Percentiles rank a stretch among this genome's conserved stretches.
Conservation (phyloP, 2,329 filamentous ascomycete species). For the Phoma sp. region DNA sequence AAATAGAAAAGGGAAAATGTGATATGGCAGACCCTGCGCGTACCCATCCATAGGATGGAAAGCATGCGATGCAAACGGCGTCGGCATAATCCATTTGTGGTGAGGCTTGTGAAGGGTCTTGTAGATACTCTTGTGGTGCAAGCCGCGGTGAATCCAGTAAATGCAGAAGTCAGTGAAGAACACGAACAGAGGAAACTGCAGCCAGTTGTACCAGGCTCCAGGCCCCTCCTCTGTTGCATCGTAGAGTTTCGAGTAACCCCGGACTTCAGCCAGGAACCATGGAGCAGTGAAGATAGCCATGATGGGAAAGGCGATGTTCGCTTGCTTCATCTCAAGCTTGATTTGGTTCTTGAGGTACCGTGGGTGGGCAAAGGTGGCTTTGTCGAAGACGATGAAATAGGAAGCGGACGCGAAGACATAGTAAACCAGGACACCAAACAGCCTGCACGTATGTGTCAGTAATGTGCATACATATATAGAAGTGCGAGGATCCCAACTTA, state of each 20-base stretch:
- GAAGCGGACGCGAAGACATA: conserved; percentile 83
- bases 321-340: conserved; percentile 80
- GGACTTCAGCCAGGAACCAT: conserved; percentile 82
- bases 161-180: conserved; percentile 88
- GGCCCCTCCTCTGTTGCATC: conserved; percentile 77
- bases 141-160: conserved; percentile 87
- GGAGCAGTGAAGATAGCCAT: conserved; percentile 84
- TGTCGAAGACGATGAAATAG: conserved; percentile 90
- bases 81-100: conserved; percentile 99
- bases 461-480: neutral
- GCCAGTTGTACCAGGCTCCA: conserved; percentile 75
- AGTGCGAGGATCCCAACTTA: conserved; percentile 47
- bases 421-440: conserved; percentile 85
- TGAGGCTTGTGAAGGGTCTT: conserved; percentile 94
- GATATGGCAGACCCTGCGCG: conserved; percentile 87
- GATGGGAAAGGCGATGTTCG: conserved; percentile 75
- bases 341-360: conserved; percentile 97
- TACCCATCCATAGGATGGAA: conserved; percentile 96
- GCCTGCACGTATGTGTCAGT: conserved; percentile 59
- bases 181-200: conserved; percentile 88
- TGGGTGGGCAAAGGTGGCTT: conserved; percentile 84
- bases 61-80: conserved; percentile 87
- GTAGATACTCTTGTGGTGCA: conserved; percentile 83
- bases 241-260: conserved; percentile 86
- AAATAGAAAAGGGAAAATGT: conserved; percentile 90